A percentile compares a stretch with the other conserved stretches of the same genome.
Conservation (phyloP, 345 rosid species). For the Conringia planisiliqua region DNA sequence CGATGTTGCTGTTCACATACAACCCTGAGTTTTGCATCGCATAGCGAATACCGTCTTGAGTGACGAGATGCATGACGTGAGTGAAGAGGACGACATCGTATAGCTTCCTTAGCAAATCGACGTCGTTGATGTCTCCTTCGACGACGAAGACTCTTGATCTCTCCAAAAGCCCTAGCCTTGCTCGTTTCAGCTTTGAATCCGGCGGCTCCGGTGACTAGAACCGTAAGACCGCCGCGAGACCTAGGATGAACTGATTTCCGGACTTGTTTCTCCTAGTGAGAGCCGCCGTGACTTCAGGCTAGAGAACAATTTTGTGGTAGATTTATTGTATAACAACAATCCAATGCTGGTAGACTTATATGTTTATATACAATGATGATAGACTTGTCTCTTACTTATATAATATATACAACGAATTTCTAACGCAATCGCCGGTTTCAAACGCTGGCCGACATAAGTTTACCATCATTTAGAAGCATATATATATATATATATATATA, state of each 20-base stretch:
- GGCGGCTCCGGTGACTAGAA: constrained; percentile 79
- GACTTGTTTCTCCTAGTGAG: constrained; percentile 50
- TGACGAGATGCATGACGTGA: constrained; percentile 64
- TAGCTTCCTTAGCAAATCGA: constrained; percentile 44
- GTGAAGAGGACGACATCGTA: constrained; percentile 53
- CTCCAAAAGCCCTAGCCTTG: constrained; percentile 48
- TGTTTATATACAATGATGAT: too few relatives aligned
- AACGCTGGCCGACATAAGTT: too few relatives aligned
- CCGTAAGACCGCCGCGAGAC: constrained; percentile 39
- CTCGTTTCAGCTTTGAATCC: constrained; percentile 63
- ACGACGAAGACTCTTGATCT: constrained; percentile 50
- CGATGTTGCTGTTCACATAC: constrained; percentile 61
- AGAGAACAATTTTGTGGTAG: too few relatives aligned
- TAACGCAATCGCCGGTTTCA: too few relatives aligned
- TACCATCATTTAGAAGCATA: too few relatives aligned
- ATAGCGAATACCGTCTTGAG: constrained; percentile 66
- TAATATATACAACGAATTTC: too few relatives aligned
- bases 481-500: too few relatives aligned
- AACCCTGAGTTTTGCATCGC: constrained; percentile 66
- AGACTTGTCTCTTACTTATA: too few relatives aligned
- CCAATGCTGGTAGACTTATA: too few relatives aligned
- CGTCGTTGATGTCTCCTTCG: constrained; percentile 63
- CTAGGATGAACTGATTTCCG: constrained; percentile 48
- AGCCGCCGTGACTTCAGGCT: too few relatives aligned
- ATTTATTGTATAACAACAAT: too few relatives aligned